Percentiles rank a stretch among this genome's conserved stretches.
Conservation (phyloP, 345 rosid genomes). For the Salix brachista region DNA sequence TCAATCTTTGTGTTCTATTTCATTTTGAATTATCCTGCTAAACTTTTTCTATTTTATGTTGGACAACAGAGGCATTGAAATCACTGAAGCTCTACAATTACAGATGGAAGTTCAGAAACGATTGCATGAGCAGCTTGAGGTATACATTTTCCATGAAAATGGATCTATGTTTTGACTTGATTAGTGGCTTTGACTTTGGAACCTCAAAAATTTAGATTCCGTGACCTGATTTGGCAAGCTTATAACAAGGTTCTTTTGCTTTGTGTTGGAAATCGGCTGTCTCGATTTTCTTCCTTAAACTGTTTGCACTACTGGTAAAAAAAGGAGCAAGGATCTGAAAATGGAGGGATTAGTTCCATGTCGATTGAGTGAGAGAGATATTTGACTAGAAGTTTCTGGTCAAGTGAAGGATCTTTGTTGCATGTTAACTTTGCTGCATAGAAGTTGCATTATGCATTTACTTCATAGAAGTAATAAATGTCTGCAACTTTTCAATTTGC, state of each 20-base stretch:
- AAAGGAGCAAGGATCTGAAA: background rate
- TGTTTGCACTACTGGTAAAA: background rate
- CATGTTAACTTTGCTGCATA: too few relatives aligned
- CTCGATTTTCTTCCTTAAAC: background rate
- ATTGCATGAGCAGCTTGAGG: slow-evolving; percentile 97
- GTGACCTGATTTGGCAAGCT: background rate
- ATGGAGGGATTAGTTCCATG: background rate
- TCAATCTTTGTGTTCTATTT: slow-evolving; percentile 2
- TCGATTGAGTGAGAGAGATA: too few relatives aligned
- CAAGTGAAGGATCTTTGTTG: too few relatives aligned
- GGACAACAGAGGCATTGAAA: slow-evolving; percentile 55
- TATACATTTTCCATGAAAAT: slow-evolving; percentile 24
- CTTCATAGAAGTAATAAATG: background rate
- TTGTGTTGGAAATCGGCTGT: background rate
- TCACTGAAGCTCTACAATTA: slow-evolving; percentile 81
- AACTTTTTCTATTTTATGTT: slow-evolving; percentile 10
- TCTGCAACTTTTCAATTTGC: background rate
- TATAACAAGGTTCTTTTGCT: background rate
- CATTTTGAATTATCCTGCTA: background rate
- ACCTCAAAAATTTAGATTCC: background rate
- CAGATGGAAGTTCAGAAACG: slow-evolving; percentile 91
- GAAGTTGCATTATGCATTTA: background rate
- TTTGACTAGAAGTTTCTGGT: too few relatives aligned
- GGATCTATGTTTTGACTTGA: background rate
- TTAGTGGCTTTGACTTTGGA: background rate